phyloP scores from a whole-genome alignment of 179 eudicot species.

The Spergularia azorica region DNA sequence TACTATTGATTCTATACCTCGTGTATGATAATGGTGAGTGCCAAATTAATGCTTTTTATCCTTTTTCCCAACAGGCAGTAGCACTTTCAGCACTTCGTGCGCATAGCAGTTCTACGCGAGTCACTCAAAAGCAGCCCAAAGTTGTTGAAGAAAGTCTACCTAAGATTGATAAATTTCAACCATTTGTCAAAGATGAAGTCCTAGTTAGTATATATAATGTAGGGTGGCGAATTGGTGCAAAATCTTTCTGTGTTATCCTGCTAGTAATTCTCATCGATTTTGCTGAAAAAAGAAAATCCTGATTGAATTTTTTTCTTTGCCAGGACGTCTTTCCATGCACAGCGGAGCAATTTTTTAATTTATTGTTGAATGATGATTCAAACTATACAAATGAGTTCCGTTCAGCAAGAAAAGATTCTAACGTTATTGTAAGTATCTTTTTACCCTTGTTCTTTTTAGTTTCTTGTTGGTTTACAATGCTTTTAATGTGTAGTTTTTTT shows the following conservation, averaged over 20 bases:
- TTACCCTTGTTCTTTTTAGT: background rate
- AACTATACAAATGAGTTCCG: slow-evolving; percentile 68
- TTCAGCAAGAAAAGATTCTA: slow-evolving; percentile 70
- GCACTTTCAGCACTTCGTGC: slow-evolving; percentile 87
- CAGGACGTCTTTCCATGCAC: slow-evolving; percentile 81
- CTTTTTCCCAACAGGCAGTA: slow-evolving; percentile 51
- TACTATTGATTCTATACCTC: background rate
- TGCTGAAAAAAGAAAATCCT: background rate
- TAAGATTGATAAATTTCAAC: slow-evolving; percentile 55
- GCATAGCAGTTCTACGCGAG: slow-evolving; percentile 69
- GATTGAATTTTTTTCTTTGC: slow-evolving; percentile 7
- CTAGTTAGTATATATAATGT: slow-evolving; percentile 64
- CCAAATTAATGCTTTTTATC: slow-evolving; percentile 14
- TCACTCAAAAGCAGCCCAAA: slow-evolving; percentile 42
- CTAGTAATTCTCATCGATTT: background rate
- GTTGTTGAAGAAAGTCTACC: slow-evolving; percentile 54
- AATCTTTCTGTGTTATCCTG: slow-evolving; percentile 7
- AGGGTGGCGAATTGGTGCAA: slow-evolving; percentile 15
- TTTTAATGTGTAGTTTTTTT: no score
- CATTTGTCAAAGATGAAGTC: slow-evolving; percentile 86
- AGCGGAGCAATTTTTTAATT: slow-evolving; percentile 74
- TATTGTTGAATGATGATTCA: slow-evolving; percentile 73
- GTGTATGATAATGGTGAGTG: background rate
- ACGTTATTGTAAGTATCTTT: slow-evolving; percentile 57
- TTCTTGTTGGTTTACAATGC: background rate